Base-by-base conservation (phyloP, 441 rosid species). In the Gossypium davidsonii region DNA sequence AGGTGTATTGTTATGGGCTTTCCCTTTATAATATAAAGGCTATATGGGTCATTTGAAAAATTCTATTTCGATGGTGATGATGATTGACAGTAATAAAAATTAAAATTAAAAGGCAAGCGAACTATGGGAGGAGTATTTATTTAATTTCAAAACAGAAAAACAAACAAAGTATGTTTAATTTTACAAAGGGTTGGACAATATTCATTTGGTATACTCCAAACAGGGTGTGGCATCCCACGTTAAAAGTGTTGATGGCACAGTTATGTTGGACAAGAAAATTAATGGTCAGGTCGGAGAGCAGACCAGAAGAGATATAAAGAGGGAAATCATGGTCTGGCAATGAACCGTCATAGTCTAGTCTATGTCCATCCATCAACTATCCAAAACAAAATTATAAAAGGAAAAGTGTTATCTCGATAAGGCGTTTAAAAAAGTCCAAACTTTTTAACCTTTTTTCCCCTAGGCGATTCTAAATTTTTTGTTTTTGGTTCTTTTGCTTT, bases 291-390 rank as follows among this genome's bases (percentile, higher is more conserved):
- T 59, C 1, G 74, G 77, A 68, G 31, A 57, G 9, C 42, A 34
- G 42, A 34, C 15, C 61, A 78, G 72, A 77, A 78, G 65, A 74
- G 65, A 72, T 75, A 73, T 68, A 74, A 77, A 70, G 65, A 75
- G 61, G 46, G 26, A 55, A 6, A 20, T 20, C 26, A 20, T 63
- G 73, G 68, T 74, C 55, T 67, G 78, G 55, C 75, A 77, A 74
- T 80, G 83, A 73, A 74, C 67, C 80, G 79, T 80, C 86, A 55
- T 77, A 69, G 86, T 83, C 58, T 53, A 53, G 58, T 18, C 58
- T 17, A 53, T 51, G 58, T 18, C 58, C 58, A 18, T 53, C 82
- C 81, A 76, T 83, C 73, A 46, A 31, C 60, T 28, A 4, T 52
- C 48, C 76, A 59, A 67, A 77, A 79, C 51, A 59, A 59, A 25